Base-by-base conservation (phyloP, 768 basidiomycete genomes). In the Tylopilus balloui region DNA sequence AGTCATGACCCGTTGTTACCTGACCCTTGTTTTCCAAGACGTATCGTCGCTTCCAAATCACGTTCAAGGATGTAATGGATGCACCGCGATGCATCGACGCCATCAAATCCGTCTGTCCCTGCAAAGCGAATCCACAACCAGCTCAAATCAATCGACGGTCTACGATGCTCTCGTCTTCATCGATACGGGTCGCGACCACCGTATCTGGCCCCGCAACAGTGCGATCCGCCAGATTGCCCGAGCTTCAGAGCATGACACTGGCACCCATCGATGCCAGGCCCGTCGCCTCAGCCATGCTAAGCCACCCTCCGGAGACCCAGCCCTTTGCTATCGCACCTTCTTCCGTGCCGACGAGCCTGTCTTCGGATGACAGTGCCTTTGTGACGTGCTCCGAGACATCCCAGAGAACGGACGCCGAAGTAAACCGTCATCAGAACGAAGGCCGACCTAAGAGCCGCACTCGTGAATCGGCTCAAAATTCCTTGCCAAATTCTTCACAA, bases 21-120 rank as follows among this genome's bases (percentile, higher is more conserved):
- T 58, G 46, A 65, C 39, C 13, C 21, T 24, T 34, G 12, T 23
- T 54, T 45, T 44, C 7, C n/a, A 52, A 89, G 88, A 68, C 73
- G 2, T 87, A 83, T 62, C 80, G 84, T 43, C 83, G 88, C 14
- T 87, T 91, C 57, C 88, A 91, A 62, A 75, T 89, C 24, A 81
- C 82, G 19, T 88, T 91, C 53, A 61, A 71, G 43, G 72, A 75
- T n/a, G 44, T 70, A 14, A 50, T 62, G 3, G 74, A 78, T 27
- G 78, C 81, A 0, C 61, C 70, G 2, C 75, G 79, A 53, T 84
- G 86, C 52, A 76, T 88, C 48, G 73, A 80, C 24, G 68, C 77
- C 5, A 81, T 90, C 57, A 76, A 77, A 40, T 70, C 75, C 6
- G 77, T 89, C 34, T 90, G 88, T 60, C 88, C 87, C 4, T 91